Evolutionary conservation across 257 asterid genomes (phyloP).

Genomic region (Primulina eburnea): DNA sequence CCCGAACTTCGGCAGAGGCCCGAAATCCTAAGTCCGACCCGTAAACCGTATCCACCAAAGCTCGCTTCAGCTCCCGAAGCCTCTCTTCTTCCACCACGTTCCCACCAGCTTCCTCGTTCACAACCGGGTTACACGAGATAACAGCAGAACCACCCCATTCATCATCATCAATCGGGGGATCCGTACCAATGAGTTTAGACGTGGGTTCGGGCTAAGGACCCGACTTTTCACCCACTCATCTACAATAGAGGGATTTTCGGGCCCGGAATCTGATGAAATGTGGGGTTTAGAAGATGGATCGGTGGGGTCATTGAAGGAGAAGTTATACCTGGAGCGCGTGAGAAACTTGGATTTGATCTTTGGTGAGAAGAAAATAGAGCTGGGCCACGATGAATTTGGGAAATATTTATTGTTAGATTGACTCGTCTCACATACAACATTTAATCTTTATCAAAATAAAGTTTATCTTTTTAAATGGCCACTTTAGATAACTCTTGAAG

Average conservation of each 20-base stretch:
- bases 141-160: conserved; percentile 58
- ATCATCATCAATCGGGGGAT: conserved; percentile 65
- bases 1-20: conserved; percentile 74
- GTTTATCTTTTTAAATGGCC: too few species aligned
- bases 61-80: conserved; percentile 65
- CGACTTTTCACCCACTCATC: conserved; percentile 88
- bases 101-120: conserved; percentile 24
- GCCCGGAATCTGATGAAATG: conserved; percentile 20
- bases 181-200: conserved; percentile 46
- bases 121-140: conserved; percentile 38
- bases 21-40: conserved; percentile 79
- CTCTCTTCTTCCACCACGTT: conserved; percentile 31
- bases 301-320: conserved; percentile 28
- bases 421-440: too few species aligned
- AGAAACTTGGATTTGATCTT: conserved; percentile 31
- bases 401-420: too few species aligned
- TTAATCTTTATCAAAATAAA: too few species aligned
- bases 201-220: conserved; percentile 55
- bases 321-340: conserved; percentile 25
- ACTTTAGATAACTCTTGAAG: too few species aligned
- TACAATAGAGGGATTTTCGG: conserved; percentile 29
- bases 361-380: conserved; percentile 24
- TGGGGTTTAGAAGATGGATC: conserved; percentile 31
- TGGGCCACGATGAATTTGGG: conserved; percentile 23
- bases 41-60: conserved; percentile 70